A percentile compares a stretch with the other conserved stretches of the same genome.
Conservation (phyloP, 331 rosid species). For the Ulmus americana region DNA sequence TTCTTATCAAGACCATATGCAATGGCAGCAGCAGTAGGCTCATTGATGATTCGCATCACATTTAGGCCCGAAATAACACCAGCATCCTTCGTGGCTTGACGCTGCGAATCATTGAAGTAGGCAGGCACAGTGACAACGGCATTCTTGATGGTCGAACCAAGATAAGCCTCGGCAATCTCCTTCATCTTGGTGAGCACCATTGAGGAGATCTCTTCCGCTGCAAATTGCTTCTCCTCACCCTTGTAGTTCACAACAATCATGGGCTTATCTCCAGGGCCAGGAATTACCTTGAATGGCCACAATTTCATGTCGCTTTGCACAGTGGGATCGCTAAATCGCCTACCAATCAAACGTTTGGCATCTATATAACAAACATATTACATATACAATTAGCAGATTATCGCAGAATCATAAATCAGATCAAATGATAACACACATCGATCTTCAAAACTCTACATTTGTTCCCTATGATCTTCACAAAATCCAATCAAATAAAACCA, state of each 20-base stretch:
- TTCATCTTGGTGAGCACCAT: slow-evolving; percentile 72
- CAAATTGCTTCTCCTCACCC: slow-evolving; percentile 65
- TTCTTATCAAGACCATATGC: slow-evolving; percentile 79
- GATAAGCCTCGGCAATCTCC: slow-evolving; percentile 71
- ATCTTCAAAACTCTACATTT: background rate
- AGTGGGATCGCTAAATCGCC: slow-evolving; percentile 45
- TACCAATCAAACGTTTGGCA: slow-evolving; percentile 72
- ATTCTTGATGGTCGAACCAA: slow-evolving; percentile 51
- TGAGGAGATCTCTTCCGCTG: slow-evolving; percentile 74
- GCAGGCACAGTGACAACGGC: slow-evolving; percentile 79
- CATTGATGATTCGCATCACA: slow-evolving; percentile 69
- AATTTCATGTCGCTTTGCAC: slow-evolving; percentile 56
- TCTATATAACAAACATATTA: slow-evolving; percentile 23
- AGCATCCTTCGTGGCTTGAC: slow-evolving; percentile 76
- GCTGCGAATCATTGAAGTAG: slow-evolving; percentile 71
- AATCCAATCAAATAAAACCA: background rate
- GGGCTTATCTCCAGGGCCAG: slow-evolving; percentile 62
- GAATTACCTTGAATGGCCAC: slow-evolving; percentile 72
- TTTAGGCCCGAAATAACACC: slow-evolving; percentile 69
- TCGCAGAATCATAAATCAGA: background rate
- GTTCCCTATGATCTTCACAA: background rate
- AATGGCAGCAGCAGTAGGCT: slow-evolving; percentile 75
- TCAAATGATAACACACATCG: background rate
- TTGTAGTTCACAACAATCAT: slow-evolving; percentile 64
- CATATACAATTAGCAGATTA: background rate